phyloP scores from a whole-genome alignment of 2,329 filamentous ascomycete species.

The Myotisia sp. region DNA sequence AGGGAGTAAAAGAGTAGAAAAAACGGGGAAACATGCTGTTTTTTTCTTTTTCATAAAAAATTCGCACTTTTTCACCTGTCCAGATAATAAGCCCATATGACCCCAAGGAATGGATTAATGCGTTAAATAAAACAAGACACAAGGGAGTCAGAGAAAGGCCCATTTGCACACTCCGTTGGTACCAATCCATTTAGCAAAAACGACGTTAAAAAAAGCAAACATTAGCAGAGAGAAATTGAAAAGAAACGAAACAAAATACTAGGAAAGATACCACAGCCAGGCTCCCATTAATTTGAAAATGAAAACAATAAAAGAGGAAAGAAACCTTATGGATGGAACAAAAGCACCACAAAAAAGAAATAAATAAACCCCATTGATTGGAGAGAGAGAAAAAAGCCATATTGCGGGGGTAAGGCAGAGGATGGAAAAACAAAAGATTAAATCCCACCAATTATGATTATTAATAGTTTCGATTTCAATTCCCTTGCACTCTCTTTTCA shows the following conservation, averaged over 20 bases:
- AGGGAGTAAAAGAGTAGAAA: no score
- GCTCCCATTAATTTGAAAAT: slow-evolving; percentile 3
- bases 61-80: no score
- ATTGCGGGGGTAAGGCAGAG: not conserved
- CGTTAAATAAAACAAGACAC: no score
- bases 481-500: slow-evolving; percentile 4
- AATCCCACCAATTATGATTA: slow-evolving; percentile 3
- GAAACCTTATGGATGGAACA: slow-evolving; percentile 1
- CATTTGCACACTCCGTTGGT: no score
- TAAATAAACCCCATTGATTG: slow-evolving; percentile 1
- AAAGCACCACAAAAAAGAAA: slow-evolving; percentile 2
- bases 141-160: no score
- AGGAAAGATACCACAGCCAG: not conserved
- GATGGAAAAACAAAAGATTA: slow-evolving; percentile 2
- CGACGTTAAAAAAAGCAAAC: not conserved
- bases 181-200: slow-evolving; percentile 2
- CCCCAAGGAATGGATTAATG: no score
- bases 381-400: not conserved
- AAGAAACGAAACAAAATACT: slow-evolving; percentile 11
- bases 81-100: no score
- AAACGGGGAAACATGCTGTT: no score
- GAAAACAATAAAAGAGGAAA: slow-evolving; percentile 3
- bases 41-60: no score
- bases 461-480: slow-evolving; percentile 5
- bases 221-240: slow-evolving; percentile 13